Conservation (phyloP, 768 basidiomycete genomes). For the Lactarius quietus region DNA sequence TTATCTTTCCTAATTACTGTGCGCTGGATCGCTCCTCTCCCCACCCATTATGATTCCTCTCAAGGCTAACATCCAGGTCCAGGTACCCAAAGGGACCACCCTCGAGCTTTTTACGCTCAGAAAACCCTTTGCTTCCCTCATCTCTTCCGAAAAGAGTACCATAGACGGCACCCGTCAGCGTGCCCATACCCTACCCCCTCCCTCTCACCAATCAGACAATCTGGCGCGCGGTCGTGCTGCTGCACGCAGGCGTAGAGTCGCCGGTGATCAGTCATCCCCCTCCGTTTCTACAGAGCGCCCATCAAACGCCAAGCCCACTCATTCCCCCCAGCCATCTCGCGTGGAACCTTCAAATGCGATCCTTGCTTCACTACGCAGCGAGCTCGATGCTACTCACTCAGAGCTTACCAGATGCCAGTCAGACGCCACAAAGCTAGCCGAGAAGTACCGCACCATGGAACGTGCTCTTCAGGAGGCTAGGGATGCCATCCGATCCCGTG, state of each 20-base stretch:
- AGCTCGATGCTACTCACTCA: conserved; percentile 51
- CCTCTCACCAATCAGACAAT: conserved; percentile 23
- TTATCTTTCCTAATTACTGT: conserved; percentile 8
- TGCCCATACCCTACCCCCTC: conserved; percentile 16
- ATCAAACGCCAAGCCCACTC: conserved; percentile 12
- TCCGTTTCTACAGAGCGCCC: conserved; percentile 26
- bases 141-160: conserved; percentile 18
- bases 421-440: conserved; percentile 55
- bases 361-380: conserved; percentile 46
- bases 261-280: conserved; percentile 25
- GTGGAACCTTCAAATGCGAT: conserved; percentile 18
- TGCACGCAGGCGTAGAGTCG: conserved; percentile 26
- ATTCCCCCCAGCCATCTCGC: conserved; percentile 19
- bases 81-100: conserved; percentile 25
- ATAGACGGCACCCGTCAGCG: conserved; percentile 17
- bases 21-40: conserved; percentile 10
- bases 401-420: conserved; percentile 52
- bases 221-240: conserved; percentile 27
- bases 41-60: conserved; percentile 18
- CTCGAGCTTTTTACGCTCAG: conserved; percentile 27
- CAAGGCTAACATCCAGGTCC: conserved; percentile 27
- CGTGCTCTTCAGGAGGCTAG: conserved; percentile 60
- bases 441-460: conserved; percentile 61
- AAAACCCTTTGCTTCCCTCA: conserved; percentile 22
- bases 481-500: conserved; percentile 53